Conservation (phyloP, 2,329 filamentous ascomycete species). For the Monosporascus sp. region DNA sequence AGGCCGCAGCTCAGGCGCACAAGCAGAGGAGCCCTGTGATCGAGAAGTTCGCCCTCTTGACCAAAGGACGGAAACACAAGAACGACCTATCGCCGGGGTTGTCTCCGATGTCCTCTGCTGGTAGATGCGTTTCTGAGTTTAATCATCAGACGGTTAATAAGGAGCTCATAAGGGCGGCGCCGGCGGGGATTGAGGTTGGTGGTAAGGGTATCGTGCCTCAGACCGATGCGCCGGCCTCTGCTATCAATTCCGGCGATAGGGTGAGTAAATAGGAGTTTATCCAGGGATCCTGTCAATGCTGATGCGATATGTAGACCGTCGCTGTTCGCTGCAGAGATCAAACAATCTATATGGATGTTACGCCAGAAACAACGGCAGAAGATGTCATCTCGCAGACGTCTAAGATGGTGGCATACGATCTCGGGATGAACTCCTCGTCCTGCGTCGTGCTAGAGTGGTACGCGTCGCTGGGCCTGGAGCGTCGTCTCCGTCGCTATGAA, state of each 20-base stretch:
- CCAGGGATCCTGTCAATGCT: slow-evolving; percentile 15
- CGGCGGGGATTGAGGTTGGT: slow-evolving; percentile 34
- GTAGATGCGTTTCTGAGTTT: slow-evolving; percentile 23
- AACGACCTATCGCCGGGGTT: slow-evolving; percentile 28
- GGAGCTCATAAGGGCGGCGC: slow-evolving; percentile 19
- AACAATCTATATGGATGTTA: slow-evolving; percentile 66
- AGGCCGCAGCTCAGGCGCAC: slow-evolving; percentile 11
- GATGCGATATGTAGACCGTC: slow-evolving; percentile 49
- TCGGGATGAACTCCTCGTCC: slow-evolving; percentile 53
- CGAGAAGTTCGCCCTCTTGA: slow-evolving; percentile 43
- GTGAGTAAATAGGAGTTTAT: slow-evolving; percentile 42
- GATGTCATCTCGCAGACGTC: slow-evolving; percentile 68
- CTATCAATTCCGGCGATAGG: slow-evolving; percentile 73
- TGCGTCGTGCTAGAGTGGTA: slow-evolving; percentile 78
- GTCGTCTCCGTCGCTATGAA: slow-evolving; percentile 81
- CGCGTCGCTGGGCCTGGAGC: slow-evolving; percentile 68
- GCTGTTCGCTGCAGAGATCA: slow-evolving; percentile 67
- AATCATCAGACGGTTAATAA: slow-evolving; percentile 14
- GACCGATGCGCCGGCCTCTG: slow-evolving; percentile 73
- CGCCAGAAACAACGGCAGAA: slow-evolving; percentile 64
- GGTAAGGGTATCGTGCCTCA: slow-evolving; percentile 43
- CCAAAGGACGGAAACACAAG: slow-evolving; percentile 36
- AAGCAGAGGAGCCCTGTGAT: slow-evolving; percentile 38
- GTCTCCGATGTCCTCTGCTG: slow-evolving; percentile 27
- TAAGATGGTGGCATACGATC: slow-evolving; percentile 52